Percentiles rank a stretch among this genome's conserved stretches.
phyloP scores from a whole-genome alignment of 768 basidiomycete species.

The Clitopilus hobsonii region DNA sequence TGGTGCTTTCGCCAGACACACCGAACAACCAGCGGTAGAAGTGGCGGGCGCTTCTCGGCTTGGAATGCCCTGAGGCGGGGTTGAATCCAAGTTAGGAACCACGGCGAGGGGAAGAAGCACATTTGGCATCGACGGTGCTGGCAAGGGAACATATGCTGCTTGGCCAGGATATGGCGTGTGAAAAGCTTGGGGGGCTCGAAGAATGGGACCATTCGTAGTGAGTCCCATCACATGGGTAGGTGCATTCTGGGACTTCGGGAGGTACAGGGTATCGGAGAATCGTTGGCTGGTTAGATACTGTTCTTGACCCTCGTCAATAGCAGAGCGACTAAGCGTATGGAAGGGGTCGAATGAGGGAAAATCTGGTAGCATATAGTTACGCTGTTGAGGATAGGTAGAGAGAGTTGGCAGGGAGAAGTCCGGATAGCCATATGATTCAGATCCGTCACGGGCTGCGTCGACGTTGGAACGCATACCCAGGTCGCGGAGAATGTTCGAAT shows the following conservation, averaged over 20 bases:
- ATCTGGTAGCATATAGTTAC: constrained; percentile 18
- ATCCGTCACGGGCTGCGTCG: constrained; percentile 11
- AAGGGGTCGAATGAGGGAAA: constrained; percentile 31
- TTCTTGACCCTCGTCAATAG: constrained; percentile 36
- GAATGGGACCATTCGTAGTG: background rate
- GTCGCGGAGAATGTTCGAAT: constrained; percentile 30
- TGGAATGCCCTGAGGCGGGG: too few species aligned
- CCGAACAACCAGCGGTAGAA: constrained; percentile 44
- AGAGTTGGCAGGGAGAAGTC: constrained; percentile 20
- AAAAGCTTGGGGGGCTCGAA: background rate
- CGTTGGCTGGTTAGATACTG: constrained; percentile 38
- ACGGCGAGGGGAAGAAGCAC: constrained; percentile 1
- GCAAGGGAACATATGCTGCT: constrained; percentile 17
- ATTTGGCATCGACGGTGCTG: too few species aligned
- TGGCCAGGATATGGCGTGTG: constrained; percentile 4
- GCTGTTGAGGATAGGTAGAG: constrained; percentile 19
- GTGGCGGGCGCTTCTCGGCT: too few species aligned
- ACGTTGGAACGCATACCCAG: constrained; percentile 25
- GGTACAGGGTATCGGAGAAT: constrained; percentile 10
- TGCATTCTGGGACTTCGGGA: constrained; percentile 5
- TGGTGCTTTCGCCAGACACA: constrained; percentile 47
- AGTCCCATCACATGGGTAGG: background rate
- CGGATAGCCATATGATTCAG: constrained; percentile 31
- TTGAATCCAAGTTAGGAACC: too few species aligned
- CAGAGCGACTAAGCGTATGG: constrained; percentile 27